Percentiles rank a stretch among this genome's conserved stretches.
These are phyloP conservation scores for Hyaloscypha bicolor DNA, from an alignment of 495 filamentous ascomycete species.

Conservation along the genomic window DNA sequence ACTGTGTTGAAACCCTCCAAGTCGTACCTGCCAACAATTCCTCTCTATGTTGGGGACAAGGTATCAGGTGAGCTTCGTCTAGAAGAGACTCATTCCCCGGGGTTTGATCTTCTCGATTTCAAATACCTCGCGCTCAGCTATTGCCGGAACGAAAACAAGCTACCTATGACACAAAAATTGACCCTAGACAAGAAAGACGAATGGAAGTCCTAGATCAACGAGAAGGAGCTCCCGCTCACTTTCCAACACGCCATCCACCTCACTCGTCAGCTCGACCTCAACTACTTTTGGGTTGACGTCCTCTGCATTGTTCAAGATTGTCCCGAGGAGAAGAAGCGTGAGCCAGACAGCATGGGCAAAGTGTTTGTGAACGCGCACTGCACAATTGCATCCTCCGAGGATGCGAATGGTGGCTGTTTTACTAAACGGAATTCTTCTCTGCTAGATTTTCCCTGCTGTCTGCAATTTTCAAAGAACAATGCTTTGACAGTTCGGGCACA, in stretches of 20 bases:
- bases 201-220: not conserved
- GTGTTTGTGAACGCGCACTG: too few species aligned
- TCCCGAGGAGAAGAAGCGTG: not conserved
- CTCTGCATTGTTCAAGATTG: constrained; percentile 2
- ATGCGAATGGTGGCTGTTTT: not conserved
- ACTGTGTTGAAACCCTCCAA: too few species aligned
- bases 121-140: too few species aligned
- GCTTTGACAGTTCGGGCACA: too few species aligned
- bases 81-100: too few species aligned
- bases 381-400: not conserved
- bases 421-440: not conserved
- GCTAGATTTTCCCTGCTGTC: not conserved
- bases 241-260: not conserved
- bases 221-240: not conserved
- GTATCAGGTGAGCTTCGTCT: too few species aligned
- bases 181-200: not conserved
- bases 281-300: not conserved
- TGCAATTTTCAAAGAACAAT: not conserved
- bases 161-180: not conserved
- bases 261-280: not conserved
- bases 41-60: too few species aligned
- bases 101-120: too few species aligned
- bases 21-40: too few species aligned
- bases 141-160: too few species aligned
- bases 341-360: constrained; percentile 5